These are phyloP conservation scores for Apiospora kogelbergensis DNA, from an alignment of 2,329 filamentous ascomycete species.

Conservation along the genomic window DNA sequence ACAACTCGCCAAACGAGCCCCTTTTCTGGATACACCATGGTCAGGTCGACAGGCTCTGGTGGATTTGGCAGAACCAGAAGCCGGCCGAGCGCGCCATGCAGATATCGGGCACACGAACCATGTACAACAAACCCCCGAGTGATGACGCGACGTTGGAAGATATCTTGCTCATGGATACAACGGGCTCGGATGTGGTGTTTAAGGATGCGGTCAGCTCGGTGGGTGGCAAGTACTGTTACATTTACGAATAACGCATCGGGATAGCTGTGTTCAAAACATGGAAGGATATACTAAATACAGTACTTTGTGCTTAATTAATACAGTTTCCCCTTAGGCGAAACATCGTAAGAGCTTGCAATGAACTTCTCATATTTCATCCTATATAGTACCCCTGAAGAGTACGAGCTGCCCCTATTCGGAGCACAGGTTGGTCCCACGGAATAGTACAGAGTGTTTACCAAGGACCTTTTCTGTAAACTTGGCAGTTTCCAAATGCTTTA, in stretches of 20 bases:
- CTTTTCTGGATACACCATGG: slow-evolving; percentile 13
- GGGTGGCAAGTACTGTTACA: background rate
- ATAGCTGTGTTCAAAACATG: background rate
- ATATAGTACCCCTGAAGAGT: too few relatives aligned
- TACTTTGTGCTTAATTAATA: too few relatives aligned
- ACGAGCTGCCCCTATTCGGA: too few relatives aligned
- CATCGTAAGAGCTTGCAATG: too few relatives aligned
- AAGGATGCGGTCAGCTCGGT: background rate
- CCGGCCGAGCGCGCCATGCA: slow-evolving; percentile 15
- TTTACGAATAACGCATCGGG: background rate
- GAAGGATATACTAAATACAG: too few relatives aligned
- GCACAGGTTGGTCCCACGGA: too few relatives aligned
- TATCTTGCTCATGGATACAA: slow-evolving; percentile 20
- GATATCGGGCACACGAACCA: slow-evolving; percentile 22
- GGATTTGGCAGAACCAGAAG: slow-evolving; percentile 19
- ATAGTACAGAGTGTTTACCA: too few relatives aligned
- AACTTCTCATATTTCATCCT: too few relatives aligned
- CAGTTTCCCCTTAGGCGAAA: too few relatives aligned
- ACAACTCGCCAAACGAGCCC: background rate
- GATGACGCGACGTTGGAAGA: slow-evolving; percentile 25
- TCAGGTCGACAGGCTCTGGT: slow-evolving; percentile 10
- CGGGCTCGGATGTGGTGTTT: background rate
- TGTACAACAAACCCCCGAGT: slow-evolving; percentile 22
- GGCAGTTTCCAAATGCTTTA: too few relatives aligned
- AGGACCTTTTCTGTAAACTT: too few relatives aligned